Evolutionary conservation across 305 asterid genomes (phyloP).

Genomic region (Striga hermonthica): DNA sequence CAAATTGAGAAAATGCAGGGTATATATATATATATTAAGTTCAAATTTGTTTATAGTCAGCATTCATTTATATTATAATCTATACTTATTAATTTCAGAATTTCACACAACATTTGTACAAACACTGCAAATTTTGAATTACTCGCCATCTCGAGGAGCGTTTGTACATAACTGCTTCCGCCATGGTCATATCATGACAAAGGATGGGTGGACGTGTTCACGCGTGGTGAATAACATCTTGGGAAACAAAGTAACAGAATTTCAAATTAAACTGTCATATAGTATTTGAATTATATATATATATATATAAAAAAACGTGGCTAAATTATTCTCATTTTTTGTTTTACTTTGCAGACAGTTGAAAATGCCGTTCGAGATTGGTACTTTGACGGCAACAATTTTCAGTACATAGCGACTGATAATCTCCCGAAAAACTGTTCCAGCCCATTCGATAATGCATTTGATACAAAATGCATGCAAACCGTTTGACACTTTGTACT

Average conservation of each 20-base stretch:
- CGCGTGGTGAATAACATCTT: background rate
- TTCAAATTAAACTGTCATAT: background rate
- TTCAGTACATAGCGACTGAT: conserved; percentile 20
- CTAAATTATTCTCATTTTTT: too few species aligned
- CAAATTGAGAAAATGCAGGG: conserved; percentile 9
- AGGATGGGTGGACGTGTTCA: background rate
- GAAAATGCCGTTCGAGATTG: conserved; percentile 29
- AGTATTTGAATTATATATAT: background rate
- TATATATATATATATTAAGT: background rate
- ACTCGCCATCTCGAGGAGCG: conserved; percentile 13
- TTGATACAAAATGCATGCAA: background rate
- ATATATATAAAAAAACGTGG: too few species aligned
- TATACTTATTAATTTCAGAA: background rate
- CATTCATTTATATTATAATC: background rate
- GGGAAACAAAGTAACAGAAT: conserved; percentile 13
- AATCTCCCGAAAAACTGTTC: conserved; percentile 13
- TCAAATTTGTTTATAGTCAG: background rate
- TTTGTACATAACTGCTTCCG: conserved; percentile 20
- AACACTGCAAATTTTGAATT: background rate
- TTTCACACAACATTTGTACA: conserved; percentile 1
- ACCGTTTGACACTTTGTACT: too few species aligned
- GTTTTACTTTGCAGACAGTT: conserved; percentile 19
- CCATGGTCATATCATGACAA: background rate
- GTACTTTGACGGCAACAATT: conserved; percentile 29
- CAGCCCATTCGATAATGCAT: background rate